Percentiles rank a stretch among this genome's conserved stretches.
phyloP scores from a whole-genome alignment of 768 basidiomycete genomes.

The Zangia roseola region DNA sequence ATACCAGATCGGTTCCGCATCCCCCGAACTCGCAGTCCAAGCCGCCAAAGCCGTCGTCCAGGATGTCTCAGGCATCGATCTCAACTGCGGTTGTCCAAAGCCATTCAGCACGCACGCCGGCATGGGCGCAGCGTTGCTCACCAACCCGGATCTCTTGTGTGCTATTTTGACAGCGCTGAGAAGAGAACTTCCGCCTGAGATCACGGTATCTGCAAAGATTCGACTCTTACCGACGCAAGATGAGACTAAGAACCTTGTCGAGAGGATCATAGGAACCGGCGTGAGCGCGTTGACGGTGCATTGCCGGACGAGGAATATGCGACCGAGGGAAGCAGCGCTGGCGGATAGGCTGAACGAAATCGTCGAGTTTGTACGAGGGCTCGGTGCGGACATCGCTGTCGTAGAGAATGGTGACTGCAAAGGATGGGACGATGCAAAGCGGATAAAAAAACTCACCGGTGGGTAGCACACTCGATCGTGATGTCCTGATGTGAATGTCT shows the following conservation, averaged over 20 bases:
- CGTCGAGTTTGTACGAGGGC: conserved; percentile 74
- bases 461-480: conserved; percentile 15
- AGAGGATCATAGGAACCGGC: conserved; percentile 83
- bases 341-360: conserved; percentile 81
- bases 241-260: conserved; percentile 87
- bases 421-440: conserved; percentile 74
- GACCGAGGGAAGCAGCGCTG: conserved; percentile 75
- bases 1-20: conserved; percentile 91
- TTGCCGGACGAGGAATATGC: conserved; percentile 91
- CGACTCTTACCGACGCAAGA: conserved; percentile 82
- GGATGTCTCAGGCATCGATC: conserved; percentile 92
- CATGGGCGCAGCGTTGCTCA: conserved; percentile 95
- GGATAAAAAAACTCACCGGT: conserved; percentile 77
- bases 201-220: conserved; percentile 94
- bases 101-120: conserved; percentile 92
- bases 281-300: conserved; percentile 90
- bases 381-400: conserved; percentile 80
- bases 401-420: conserved; percentile 93
- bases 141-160: conserved; percentile 88
- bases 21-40: conserved; percentile 87
- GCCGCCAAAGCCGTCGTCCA: conserved; percentile 84
- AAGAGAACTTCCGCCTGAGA: conserved; percentile 64
- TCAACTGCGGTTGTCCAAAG: conserved; percentile 98
- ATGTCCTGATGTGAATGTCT: neutral
- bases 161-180: conserved; percentile 82